These are phyloP conservation scores for Thelephora aurantiotincta DNA, from an alignment of 768 basidiomycete genomes.

Conservation along the genomic window DNA sequence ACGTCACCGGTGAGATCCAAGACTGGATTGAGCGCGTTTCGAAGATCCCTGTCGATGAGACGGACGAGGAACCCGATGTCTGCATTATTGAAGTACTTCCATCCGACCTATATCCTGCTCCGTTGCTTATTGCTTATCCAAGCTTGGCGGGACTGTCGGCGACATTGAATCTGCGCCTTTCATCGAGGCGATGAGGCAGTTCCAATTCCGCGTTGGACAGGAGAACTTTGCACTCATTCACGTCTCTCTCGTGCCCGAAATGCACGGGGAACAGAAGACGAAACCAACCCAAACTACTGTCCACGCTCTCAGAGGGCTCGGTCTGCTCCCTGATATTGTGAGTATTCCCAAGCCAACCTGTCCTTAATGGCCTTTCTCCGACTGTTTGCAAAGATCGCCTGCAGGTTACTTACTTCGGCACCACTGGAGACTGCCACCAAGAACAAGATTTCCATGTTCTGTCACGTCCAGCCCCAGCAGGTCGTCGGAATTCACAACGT, in stretches of 20 bases:
- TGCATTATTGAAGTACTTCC: slow-evolving; percentile 85
- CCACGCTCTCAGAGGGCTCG: slow-evolving; percentile 83
- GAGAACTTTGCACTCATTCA: slow-evolving; percentile 96
- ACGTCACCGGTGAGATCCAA: slow-evolving; percentile 93
- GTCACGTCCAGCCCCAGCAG: slow-evolving; percentile 80
- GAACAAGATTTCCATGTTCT: slow-evolving; percentile 98
- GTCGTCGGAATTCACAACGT: slow-evolving; percentile 96
- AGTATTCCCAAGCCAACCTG: slow-evolving; percentile 14
- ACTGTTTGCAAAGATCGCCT: slow-evolving; percentile 59
- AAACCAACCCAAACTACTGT: slow-evolving; percentile 98
- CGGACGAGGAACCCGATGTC: slow-evolving; percentile 85
- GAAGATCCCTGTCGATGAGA: slow-evolving; percentile 88
- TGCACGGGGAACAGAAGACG: slow-evolving; percentile 98
- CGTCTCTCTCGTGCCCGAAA: slow-evolving; percentile 95
- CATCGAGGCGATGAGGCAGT: slow-evolving; percentile 98
- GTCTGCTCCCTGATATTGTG: slow-evolving; percentile 85
- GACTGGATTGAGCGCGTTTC: slow-evolving; percentile 97
- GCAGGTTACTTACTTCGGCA: slow-evolving; percentile 68
- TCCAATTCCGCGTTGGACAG: slow-evolving; percentile 94
- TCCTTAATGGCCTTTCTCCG: neutral
- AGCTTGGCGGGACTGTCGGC: slow-evolving; percentile 97
- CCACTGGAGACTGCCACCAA: slow-evolving; percentile 79
- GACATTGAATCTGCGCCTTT: slow-evolving; percentile 99
- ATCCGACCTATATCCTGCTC: neutral
- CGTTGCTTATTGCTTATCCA: neutral